Evolutionary conservation across 768 basidiomycete genomes (phyloP), one percentile per base, ranked within the genome.

Genomic region (Leccinum imitatum): DNA sequence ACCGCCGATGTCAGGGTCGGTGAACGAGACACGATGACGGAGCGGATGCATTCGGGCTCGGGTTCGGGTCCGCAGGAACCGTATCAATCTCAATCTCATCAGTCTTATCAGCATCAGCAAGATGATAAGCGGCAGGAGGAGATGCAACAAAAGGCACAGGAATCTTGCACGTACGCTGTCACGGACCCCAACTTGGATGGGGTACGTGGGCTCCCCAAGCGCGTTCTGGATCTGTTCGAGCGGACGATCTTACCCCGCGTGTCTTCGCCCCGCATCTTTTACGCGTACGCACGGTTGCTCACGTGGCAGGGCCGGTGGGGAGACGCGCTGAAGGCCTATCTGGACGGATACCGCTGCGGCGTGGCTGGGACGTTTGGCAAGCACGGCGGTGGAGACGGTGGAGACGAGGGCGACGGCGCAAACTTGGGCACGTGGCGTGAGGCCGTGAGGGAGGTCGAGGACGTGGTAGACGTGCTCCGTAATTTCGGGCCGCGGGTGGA

Each of bases 291-390:
- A 1, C 84, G 90, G n/a, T 72, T 98, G 56, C 77, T 90, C 51
- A 84, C 86, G 14, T 90, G 87, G 84, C 83, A 90, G 70, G 76
- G 70, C 3, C 81, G 82, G 61, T 91, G 90, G 85, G 82, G 82
- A 54, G 91, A 89, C 10, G 91, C 90, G 0, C 71, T 98, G 50
- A 87, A 91, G 60, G 90, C 93, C 6, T 84, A 92, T 75, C 75
- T 98, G 65, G 87, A 95, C 65, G 90, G 86, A 3, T 99, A 98
- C 73, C 85, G 95, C 14, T 82, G 81, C 55, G 80, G 89, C 21
- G 67, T 79, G 25, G 92, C 87, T 0, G 76, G 76, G 23, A 82
- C 80, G 55, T 80, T 87, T 64, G 84, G 87, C 65, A 80, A 75
- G 52, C 87, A 90, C n/a, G 44, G 8, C 17, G 17, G 3, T 44